A percentile compares a stretch with the other conserved stretches of the same genome.
Evolutionary conservation across 345 rosid species (phyloP).

Genomic region (Ailanthus altissimus): DNA sequence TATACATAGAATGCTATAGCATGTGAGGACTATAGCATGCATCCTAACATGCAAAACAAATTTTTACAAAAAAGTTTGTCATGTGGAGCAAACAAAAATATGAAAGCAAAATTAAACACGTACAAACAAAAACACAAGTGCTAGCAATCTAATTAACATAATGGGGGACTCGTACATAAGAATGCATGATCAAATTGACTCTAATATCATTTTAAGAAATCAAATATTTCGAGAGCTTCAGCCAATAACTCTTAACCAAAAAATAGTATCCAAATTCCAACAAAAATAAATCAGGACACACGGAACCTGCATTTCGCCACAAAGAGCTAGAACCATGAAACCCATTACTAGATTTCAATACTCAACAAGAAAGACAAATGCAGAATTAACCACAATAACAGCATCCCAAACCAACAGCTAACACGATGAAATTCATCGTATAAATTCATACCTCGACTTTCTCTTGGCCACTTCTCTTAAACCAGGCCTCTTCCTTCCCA

Average conservation of each 20-base stretch:
- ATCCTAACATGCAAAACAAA: not conserved
- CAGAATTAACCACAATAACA: not conserved
- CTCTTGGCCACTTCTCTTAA: slow-evolving; percentile 47
- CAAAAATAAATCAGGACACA: not conserved
- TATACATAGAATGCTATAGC: not conserved
- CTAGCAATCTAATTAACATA: not conserved
- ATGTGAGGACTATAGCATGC: not conserved
- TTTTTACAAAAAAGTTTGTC: not conserved
- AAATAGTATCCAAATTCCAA: not conserved
- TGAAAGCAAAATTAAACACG: not conserved
- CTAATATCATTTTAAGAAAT: not conserved
- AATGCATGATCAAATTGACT: not conserved
- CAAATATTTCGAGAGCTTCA: not conserved
- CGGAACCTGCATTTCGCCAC: not conserved
- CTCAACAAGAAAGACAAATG: not conserved
- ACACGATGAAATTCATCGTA: not conserved
- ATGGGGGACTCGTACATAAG: not conserved
- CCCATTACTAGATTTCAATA: not conserved
- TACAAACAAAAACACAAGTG: not conserved
- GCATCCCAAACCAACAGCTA: not conserved
- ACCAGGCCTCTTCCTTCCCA: slow-evolving; percentile 97
- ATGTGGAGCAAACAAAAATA: not conserved
- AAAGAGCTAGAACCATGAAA: not conserved
- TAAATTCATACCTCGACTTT: slow-evolving; percentile 52
- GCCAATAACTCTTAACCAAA: not conserved